A percentile compares a stretch with the other conserved stretches of the same genome.
phyloP scores from a whole-genome alignment of 2,329 filamentous ascomycete species.

The Fusarium floridanum region DNA sequence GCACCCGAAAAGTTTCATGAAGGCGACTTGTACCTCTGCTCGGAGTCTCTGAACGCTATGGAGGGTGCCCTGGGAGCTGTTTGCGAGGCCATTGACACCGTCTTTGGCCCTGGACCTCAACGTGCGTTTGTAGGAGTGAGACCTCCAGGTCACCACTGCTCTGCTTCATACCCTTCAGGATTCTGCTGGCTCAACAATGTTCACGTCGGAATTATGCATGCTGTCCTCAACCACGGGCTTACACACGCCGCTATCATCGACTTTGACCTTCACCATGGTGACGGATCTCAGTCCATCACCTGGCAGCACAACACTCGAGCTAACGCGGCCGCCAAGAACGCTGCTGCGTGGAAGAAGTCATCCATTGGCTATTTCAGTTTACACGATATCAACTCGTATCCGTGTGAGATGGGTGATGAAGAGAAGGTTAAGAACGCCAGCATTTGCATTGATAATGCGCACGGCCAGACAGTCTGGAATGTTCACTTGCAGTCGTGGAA shows the following conservation, averaged over 20 bases:
- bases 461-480: conserved; percentile 96
- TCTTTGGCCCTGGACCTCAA: conserved; percentile 76
- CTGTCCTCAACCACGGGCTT: conserved; percentile 82
- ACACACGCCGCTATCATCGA: conserved; percentile 96
- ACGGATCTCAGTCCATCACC: conserved; percentile 94
- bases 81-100: conserved; percentile 89
- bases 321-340: conserved; percentile 73
- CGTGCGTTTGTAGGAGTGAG: conserved; percentile 93
- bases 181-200: conserved; percentile 99
- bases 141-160: conserved; percentile 96
- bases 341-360: conserved; percentile 81
- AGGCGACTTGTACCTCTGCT: conserved; percentile 90
- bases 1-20: conserved; percentile 77
- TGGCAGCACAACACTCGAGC: conserved; percentile 90
- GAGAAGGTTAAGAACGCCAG: conserved; percentile 96
- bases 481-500: conserved; percentile 93
- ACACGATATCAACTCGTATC: conserved; percentile 98
- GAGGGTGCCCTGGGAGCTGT: conserved; percentile 93
- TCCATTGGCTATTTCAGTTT: conserved; percentile 96
- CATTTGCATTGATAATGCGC: conserved; percentile 92
- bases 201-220: conserved; percentile 95
- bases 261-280: conserved; percentile 91
- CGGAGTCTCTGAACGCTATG: conserved; percentile 87
- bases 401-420: conserved; percentile 92
- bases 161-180: conserved; percentile 87